phyloP scores from a whole-genome alignment of 108 stramenopile genomes.

The Bacterosira constricta region DNA sequence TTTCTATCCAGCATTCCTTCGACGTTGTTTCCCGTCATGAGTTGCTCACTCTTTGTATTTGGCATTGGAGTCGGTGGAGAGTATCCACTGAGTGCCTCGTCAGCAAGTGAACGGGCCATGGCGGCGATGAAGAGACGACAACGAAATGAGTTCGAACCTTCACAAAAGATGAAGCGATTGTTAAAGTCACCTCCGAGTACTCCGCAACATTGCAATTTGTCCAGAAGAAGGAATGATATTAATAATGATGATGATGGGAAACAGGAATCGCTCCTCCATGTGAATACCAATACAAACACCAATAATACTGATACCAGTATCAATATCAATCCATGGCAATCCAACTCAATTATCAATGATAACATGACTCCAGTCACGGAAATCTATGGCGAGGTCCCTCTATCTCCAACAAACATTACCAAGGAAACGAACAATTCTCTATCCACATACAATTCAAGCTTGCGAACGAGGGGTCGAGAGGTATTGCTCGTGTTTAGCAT shows the following conservation, averaged over 20 bases:
- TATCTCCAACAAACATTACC: too few species aligned
- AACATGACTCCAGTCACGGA: too few species aligned
- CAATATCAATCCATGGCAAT: slow-evolving; percentile 2
- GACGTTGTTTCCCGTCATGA: slow-evolving; percentile 48
- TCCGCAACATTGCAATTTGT: background rate
- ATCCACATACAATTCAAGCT: background rate
- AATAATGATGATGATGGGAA: background rate
- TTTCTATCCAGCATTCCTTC: slow-evolving; percentile 15
- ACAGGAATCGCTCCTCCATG: background rate
- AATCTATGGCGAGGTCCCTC: too few species aligned
- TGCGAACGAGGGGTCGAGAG: slow-evolving; percentile 48
- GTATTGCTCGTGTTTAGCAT: slow-evolving; percentile 73
- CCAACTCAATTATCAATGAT: too few species aligned
- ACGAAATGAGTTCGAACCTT: background rate
- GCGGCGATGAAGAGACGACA: background rate
- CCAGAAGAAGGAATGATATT: background rate
- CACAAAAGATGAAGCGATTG: background rate
- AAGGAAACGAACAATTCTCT: slow-evolving; percentile 11
- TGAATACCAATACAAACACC: background rate
- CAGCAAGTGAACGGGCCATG: slow-evolving; percentile 69
- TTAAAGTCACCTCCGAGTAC: background rate
- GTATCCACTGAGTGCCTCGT: slow-evolving; percentile 65
- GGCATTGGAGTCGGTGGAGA: slow-evolving; percentile 83
- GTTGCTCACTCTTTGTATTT: slow-evolving; percentile 55
- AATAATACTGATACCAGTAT: too few species aligned